Percentiles rank a stretch among this genome's conserved stretches.
Conservation (phyloP, 495 filamentous ascomycete species). For the Evansstolkia leycettana region DNA sequence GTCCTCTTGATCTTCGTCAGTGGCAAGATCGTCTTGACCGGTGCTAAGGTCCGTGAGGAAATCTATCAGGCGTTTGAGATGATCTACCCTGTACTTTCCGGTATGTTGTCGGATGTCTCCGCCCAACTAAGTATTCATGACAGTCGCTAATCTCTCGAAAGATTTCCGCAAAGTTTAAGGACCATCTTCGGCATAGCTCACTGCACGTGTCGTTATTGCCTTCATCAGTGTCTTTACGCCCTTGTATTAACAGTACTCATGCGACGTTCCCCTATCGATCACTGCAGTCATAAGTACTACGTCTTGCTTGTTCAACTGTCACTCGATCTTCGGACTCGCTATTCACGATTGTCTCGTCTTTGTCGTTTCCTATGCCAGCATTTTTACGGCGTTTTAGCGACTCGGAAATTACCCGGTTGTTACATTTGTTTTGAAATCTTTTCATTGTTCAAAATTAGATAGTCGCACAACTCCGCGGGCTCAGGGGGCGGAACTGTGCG, state of each 20-base stretch:
- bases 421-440: conserved; percentile 9
- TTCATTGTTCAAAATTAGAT: conserved; percentile 33
- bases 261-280: conserved; percentile 38
- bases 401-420: conserved; percentile 20
- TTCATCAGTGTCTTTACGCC: conserved; percentile 12
- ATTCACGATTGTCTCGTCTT: conserved; percentile 28
- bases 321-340: neutral
- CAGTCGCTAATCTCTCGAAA: conserved; percentile 17
- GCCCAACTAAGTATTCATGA: conserved; percentile 15
- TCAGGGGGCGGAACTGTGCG: conserved; percentile 44
- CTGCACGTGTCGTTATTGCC: conserved; percentile 1
- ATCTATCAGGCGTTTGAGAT: conserved; percentile 98
- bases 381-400: conserved; percentile 40
- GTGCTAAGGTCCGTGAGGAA: conserved; percentile 96
- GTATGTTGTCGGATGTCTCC: conserved; percentile 31
- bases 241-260: conserved; percentile 48
- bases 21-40: conserved; percentile 96
- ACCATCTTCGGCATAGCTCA: conserved; percentile 11
- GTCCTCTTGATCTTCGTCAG: conserved; percentile 97
- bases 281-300: conserved; percentile 16
- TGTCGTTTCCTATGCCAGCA: conserved; percentile 25
- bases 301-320: conserved; percentile 1
- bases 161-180: conserved; percentile 57
- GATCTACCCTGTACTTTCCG: conserved; percentile 96
- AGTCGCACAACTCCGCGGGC: conserved; percentile 34